Base-by-base conservation (phyloP, 257 asterid genomes). In the Euphrasia confusa region DNA sequence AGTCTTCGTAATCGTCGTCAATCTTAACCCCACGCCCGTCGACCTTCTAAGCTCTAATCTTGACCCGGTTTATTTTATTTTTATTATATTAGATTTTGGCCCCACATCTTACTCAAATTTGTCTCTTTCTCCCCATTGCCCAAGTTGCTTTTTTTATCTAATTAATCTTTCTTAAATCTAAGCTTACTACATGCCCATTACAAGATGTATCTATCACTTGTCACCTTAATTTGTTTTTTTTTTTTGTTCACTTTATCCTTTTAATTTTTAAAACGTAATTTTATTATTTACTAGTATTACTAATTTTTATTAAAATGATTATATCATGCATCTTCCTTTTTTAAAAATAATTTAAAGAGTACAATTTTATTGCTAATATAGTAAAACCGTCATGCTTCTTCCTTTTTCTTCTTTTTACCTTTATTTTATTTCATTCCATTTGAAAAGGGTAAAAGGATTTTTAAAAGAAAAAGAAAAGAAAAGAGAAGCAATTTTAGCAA, bases 401-500 rank as follows among this genome's bases (percentile, higher is more conserved):
- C 69, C 69, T 71, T 68, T 30, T 17, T 58, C 72, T 17, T 73
- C 66, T 45, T 40, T 58, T 32, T 71, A 17, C 6, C 58, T 68
- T 74, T 17, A 28, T 67, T 70, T 70, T 64, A 56, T 33, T 58
- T 58, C 66, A 30, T 48, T 66, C 54, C 15, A 60, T 64, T 60
- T 69, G 24, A 17, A 63, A 62, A 73, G 70, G 65, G 60, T 54
- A 67, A 71, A 35, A 35, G 1, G 2, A 35, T 35, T 30, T 28
- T 2, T 2, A 28, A 30, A 30, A 52, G 47, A 50, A 26, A 18
- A 71, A 58, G 39, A 50, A 57, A 26, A 15, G 27, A 63, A 68
- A 48, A 59, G 37, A 44, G 67, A 71, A 71, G 71, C 77, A 62
- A 71, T 73, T 79, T 79, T 76, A 68, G 75, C 75, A 61, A 74